Base-by-base conservation (phyloP, 441 rosid species). In the Euphorbia corollata region DNA sequence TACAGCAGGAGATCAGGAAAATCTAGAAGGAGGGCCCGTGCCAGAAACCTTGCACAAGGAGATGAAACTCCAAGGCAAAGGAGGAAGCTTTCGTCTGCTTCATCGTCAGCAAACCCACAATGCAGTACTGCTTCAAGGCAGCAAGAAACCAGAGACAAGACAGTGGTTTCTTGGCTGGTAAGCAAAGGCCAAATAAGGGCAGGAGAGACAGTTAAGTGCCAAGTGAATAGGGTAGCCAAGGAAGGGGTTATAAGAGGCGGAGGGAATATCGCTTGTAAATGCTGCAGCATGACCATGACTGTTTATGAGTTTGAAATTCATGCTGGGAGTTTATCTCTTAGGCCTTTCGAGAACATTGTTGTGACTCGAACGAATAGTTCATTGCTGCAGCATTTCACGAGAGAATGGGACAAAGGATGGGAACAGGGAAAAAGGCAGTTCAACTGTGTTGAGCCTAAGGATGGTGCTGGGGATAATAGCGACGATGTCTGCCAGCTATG, bases 271-370 rank as follows among this genome's bases (percentile, higher is more conserved):
- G 8, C 5, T 5, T 80, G 80, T 6, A 36, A 36, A 36, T 36
- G 41, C 9, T 36, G 41, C 41, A 8, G 8, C 41, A 6, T 36
- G 8, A 30, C 19, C 16, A 27, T 80, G 41, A 64, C 59, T 1
- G 68, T 65, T 2, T 36, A 30, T 7, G 75, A 65, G 5, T 80
- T 80, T 30, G 81, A 68, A 39, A n/a, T 19, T 13, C 83, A 80
- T 65, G 69, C 72, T 0, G 68, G 71, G 0, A 13, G 69, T 11
- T 0, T 18, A 6, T 32, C 41, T 0, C 36, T 16, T 8, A 41
- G 36, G 38, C 77, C 83, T 1, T 77, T 61, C 8, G 19, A 41
- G 3, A 19, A 74, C 13, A 68, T 77, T 18, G 6, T 20, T 18
- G 22, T 63, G 0, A 32, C 24, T 5, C 19, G 12, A 0, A 45